Evolutionary conservation across 164 flowering plant species (phyloP).

Genomic region (Euptelea pleiosperma): DNA sequence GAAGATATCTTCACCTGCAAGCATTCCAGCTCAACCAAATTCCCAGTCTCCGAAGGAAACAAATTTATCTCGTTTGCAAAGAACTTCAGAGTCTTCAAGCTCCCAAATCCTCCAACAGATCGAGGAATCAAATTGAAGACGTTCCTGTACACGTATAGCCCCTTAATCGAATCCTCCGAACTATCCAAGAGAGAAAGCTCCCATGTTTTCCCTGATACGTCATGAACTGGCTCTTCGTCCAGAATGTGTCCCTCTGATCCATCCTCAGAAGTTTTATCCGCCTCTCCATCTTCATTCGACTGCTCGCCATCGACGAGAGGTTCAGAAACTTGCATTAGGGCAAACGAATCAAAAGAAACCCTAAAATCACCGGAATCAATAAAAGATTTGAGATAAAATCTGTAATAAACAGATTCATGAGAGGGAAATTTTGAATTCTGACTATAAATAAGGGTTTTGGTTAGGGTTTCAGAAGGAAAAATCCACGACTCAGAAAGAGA

Average conservation of each 20-base stretch:
- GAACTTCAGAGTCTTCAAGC: slow-evolving; percentile 72
- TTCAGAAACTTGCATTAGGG: slow-evolving; percentile 5
- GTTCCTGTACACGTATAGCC: slow-evolving; percentile 63
- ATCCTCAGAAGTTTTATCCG: not conserved
- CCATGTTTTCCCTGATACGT: slow-evolving; percentile 56
- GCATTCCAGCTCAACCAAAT: slow-evolving; percentile 54
- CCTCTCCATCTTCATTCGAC: slow-evolving; percentile 6
- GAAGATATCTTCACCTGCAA: slow-evolving; percentile 73
- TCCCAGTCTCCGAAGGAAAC: slow-evolving; percentile 60
- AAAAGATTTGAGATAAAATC: not conserved
- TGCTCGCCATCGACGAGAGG: not conserved
- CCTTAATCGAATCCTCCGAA: slow-evolving; percentile 24
- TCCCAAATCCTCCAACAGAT: slow-evolving; percentile 39
- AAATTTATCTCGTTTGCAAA: slow-evolving; percentile 79
- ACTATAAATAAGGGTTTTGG: too few relatives aligned
- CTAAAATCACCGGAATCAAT: not conserved
- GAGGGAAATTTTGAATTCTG: too few relatives aligned
- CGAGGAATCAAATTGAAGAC: slow-evolving; percentile 71
- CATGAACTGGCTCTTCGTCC: slow-evolving; percentile 46
- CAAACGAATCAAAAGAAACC: not conserved
- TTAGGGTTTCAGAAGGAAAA: too few relatives aligned
- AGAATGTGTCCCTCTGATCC: not conserved
- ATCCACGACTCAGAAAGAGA: too few relatives aligned
- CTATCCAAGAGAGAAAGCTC: slow-evolving; percentile 40
- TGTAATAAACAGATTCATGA: too few relatives aligned